Evolutionary conservation across 495 filamentous ascomycete species (phyloP), one percentile per base, ranked within the genome.

Genomic region (Bryoglossum gracile): DNA sequence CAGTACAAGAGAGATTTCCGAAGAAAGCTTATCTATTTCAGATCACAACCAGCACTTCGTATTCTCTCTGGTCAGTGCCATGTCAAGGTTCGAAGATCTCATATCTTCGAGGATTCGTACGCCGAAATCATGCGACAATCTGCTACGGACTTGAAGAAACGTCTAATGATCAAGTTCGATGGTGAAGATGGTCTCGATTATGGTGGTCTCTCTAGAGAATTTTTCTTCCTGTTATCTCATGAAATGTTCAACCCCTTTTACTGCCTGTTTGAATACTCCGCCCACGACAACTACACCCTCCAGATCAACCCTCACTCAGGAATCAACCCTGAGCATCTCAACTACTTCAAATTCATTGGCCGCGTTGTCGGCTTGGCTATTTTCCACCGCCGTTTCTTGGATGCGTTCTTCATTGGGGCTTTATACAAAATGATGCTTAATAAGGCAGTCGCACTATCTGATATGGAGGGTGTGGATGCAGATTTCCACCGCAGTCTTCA

Each of bases 241-340:
- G 92, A 99, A 74, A 99, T 99, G 92, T 99, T 99, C 70, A 99
- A 99, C 67, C 92, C 92, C 45, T 99, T 99, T 71, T 99, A 99
- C 72, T 99, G 92, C 69, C 76, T 99, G 37, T 99, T 99, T 73
- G 92, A 99, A 71, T 99, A 99, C 65, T 96, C 92, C 53, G 92
- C 92, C 23, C 92, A 99, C 72, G 92, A 99, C 79, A 99, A 99
- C 72, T 99, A 99, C 72, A 99, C 92, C 46, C 83, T 99, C 48
- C 92, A 99, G 70, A 99, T 99, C 73, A 99, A 99, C 70, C 92
- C 92, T 48, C 92, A 99, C 64, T 99, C 92, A 50, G 92, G 92
- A 54, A 96, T 99, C 67, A 99, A 99, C 68, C 94, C 92, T 5
- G 92, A 99, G 68, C 92, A 99, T 77, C 73, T 99, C 56, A 95